Evolutionary conservation across 2,329 filamentous ascomycete species (phyloP), one percentile per base, ranked within the genome.

Genomic region (Chaetomiaceae sp.): DNA sequence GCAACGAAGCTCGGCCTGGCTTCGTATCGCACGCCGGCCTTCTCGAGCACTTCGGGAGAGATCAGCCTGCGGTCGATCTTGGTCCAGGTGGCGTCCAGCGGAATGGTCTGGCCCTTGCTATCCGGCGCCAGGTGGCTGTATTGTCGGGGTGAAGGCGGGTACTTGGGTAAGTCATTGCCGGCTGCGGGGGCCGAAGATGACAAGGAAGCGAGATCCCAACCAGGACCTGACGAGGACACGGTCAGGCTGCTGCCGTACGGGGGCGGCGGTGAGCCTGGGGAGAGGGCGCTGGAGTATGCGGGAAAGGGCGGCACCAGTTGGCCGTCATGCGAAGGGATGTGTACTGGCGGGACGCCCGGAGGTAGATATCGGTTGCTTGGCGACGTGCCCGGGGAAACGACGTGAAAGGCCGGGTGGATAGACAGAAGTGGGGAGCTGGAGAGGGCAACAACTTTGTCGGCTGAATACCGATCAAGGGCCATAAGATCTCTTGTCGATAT

Each of bases 1-100:
- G 82, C 82, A 3, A 85, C 80, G 54, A 81, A 85, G 1, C 78
- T 75, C 0, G 80, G 81, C 1, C 79, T 73, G 9, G 81, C 82
- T 64, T 84, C 81, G 60, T 82, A 84, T 9, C 82, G 76, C 20
- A 82, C 73, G 12, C 79, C 75, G 4, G 80, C 79, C 38, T 74
- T 70, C 36, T 76, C 72, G 3, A 85, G 70, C 0, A 83, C 78
- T 58, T 82, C 80, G 5, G 77, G 75, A n/a, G 80, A 83, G 8
- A 85, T 73, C 0, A 82, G 70, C 1, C 69, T 70, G 12, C 82
- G 75, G 51, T 71, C 74, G 31, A 85, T 81, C 52, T 74, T 77
- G 4, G 82, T 85, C 82, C 82, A 85, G 46, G 75, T 74, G 1
- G 81, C 82, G 23, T 83, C 77, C 2, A 75, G 62, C 0, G 76